phyloP scores from a whole-genome alignment of 352 stramenopile species.

The Pythium scleroteichum region DNA sequence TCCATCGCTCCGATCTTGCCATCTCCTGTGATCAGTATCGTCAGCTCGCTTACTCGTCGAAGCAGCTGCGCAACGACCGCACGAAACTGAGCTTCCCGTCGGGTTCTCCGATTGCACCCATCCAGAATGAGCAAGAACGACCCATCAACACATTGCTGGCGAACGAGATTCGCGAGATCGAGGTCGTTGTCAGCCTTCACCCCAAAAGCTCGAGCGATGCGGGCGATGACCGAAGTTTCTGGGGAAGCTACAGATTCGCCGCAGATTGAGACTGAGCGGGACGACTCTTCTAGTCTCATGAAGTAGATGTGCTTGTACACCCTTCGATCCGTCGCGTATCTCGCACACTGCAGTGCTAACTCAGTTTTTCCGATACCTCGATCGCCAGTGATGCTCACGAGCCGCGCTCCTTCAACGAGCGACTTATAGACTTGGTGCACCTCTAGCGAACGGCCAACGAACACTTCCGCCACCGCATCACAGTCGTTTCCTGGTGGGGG shows the following conservation, averaged over 20 bases:
- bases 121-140: slow-evolving; percentile 76
- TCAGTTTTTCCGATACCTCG: slow-evolving; percentile 81
- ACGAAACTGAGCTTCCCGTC: slow-evolving; percentile 47
- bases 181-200: slow-evolving; percentile 20
- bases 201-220: slow-evolving; percentile 19
- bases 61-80: slow-evolving; percentile 50
- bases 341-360: slow-evolving; percentile 70
- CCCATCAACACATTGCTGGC: slow-evolving; percentile 44
- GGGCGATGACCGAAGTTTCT: slow-evolving; percentile 18
- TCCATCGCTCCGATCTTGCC: slow-evolving; percentile 77
- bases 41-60: slow-evolving; percentile 62
- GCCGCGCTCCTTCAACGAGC: slow-evolving; percentile 69
- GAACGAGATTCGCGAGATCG: slow-evolving; percentile 55
- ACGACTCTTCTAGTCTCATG: slow-evolving; percentile 41
- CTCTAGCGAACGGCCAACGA: slow-evolving; percentile 78
- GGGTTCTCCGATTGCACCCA: slow-evolving; percentile 60
- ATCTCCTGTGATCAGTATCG: slow-evolving; percentile 67
- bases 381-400: slow-evolving; percentile 75
- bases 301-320: slow-evolving; percentile 81
- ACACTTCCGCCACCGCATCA: slow-evolving; percentile 70
- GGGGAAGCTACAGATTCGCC: neutral
- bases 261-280: neutral
- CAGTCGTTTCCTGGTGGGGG: slow-evolving; percentile 65
- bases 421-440: slow-evolving; percentile 79
- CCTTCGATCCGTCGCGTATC: slow-evolving; percentile 73